Evolutionary conservation across 805 yeast species (phyloP), one percentile per base, ranked within the genome.

Genomic region (Saccharomycopsis malanga): DNA sequence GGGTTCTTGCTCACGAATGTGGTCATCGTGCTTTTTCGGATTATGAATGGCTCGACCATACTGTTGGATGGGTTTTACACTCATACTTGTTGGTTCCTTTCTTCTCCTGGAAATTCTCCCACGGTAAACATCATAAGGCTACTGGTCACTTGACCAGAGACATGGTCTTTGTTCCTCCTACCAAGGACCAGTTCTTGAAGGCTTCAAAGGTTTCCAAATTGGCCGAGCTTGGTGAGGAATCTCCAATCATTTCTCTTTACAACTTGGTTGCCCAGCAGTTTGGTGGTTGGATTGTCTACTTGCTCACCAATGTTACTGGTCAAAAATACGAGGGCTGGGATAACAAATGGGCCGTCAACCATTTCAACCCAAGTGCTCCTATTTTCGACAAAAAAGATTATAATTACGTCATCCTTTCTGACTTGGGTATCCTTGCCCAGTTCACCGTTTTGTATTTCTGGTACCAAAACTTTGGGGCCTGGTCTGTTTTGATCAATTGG

Each of bases 1-100:
- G 95, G 95, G 83, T 86, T 42, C 61, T 86, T 67, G 93, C 94
- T 45, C 95, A 86, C 65, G 95, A 86, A 62, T 77, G 83, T 67
- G 82, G 83, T 36, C 83, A 86, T 64, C 83, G 79, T 57, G 95
- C 95, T 20, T 87, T 87, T 65, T 73, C 83, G 34, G 85, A 82
- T 58, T 80, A 79, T 60, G 79, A 78, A 34, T 65, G 72, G 68
- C 79, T 84, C 54, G 85, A 87, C 64, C 91, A 87, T 64, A 65
- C 77, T 34, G 83, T 81, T 39, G 95, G 95, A 39, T 86, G 94
- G 94, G 62, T 83, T 34, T 68, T 87, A 53, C 95, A 86, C 68
- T 82, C 91, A 17, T 77, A 75, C 60, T 68, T 84, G 57, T 62
- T 84, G 58, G 95, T 87, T 27, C 95, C 95, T 40, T 86, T 81